A percentile compares a stretch with the other conserved stretches of the same genome.
Conservation (phyloP, 768 basidiomycete species). For the Leccinum pellstonianum region DNA sequence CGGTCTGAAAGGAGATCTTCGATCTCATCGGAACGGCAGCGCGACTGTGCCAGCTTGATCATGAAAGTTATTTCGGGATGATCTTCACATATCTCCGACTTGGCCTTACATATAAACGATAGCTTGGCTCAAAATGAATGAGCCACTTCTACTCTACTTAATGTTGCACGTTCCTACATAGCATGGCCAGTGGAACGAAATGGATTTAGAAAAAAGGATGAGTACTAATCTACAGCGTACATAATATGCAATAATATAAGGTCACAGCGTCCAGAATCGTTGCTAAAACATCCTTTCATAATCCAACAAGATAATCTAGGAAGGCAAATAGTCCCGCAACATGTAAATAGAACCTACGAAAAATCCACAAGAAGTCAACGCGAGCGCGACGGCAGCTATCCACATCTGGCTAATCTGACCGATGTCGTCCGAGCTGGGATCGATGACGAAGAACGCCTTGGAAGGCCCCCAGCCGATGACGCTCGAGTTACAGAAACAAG, state of each 20-base stretch:
- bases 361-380: constrained; percentile 18
- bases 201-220: not conserved
- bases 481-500: constrained; percentile 30
- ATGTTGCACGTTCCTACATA: no score
- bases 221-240: not conserved
- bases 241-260: not conserved
- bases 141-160: not conserved
- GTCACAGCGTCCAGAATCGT: not conserved
- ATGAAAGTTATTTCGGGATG: not conserved
- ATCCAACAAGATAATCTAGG: not conserved
- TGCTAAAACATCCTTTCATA: not conserved
- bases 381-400: constrained; percentile 36
- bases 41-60: not conserved
- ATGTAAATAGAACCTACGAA: constrained; percentile 30
- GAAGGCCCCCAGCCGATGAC: constrained; percentile 11
- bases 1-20: not conserved
- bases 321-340: constrained; percentile 18
- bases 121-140: not conserved
- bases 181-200: no score
- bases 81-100: not conserved
- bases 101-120: not conserved
- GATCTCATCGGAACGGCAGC: not conserved
- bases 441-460: constrained; percentile 24
- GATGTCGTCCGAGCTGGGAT: constrained; percentile 17
- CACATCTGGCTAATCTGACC: constrained; percentile 31